Evolutionary conservation across 768 basidiomycete species (phyloP), one percentile per base, ranked within the genome.

Genomic region (Russula griseocarnosa): DNA sequence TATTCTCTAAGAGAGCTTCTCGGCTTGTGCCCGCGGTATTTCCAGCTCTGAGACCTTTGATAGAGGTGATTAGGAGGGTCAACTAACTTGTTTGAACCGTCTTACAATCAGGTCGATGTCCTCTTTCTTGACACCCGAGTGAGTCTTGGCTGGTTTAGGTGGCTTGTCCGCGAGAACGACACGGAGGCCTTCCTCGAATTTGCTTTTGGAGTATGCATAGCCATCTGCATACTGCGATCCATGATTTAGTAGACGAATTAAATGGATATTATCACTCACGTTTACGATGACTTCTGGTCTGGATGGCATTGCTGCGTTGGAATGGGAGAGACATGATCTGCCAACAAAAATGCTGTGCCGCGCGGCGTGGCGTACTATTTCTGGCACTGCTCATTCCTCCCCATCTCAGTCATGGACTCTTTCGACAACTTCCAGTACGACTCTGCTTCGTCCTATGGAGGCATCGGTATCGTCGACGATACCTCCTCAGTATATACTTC

Each of bases 371-470:
- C 30, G n/a, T 47, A 55, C 30, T 22, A 38, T 22, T 26, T 18
- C 13, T 4, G 10, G 38, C n/a, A 44, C 24, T 56, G 55, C 55
- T 67, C 65, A 55, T 57, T 55, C 36, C 38, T 58, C 53, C 53
- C 42, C 51, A 32, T 44, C 57, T 42, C 67, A 73, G 66, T 26
- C 73, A 90, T 91, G 89, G 89, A 91, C 73, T 82, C 86, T 13
- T 91, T 91, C 70, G 89, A 91, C 74, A 91, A 91, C 71, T 91
- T 90, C 69, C 89, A 91, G 73, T 90, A 88, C 70, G 89, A 92
- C 69, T 87, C 88, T 22, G 85, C 88, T 30, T 92, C 90, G 6
- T 87, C 90, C 0, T 92, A 92, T 69, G 90, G 89, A 60, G 81
- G 80, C 8, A 81, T 86, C 56, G 81, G 87, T 66, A 78, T 88